Evolutionary conservation across 2,329 filamentous ascomycete species (phyloP).

Genomic region (Botryotinia convoluta): DNA sequence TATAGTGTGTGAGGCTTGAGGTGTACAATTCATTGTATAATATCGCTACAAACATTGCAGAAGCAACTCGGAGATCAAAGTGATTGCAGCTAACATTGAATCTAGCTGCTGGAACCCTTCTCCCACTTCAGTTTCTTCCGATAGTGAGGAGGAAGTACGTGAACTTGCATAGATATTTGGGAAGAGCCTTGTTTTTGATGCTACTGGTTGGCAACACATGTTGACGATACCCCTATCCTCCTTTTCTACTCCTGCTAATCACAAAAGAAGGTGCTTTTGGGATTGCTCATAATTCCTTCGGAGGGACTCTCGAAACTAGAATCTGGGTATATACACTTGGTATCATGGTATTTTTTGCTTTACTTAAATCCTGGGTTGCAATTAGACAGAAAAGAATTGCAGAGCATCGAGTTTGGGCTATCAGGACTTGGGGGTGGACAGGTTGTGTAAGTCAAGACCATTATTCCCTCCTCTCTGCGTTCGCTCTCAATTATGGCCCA

Average conservation of each 20-base stretch:
- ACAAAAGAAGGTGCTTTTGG: not conserved
- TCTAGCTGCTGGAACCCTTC: conserved; percentile 9
- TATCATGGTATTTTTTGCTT: not conserved
- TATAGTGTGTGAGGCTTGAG: no score
- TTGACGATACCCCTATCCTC: not conserved
- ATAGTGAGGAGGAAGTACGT: conserved; percentile 3
- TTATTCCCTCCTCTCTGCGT: not conserved
- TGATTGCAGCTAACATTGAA: not conserved
- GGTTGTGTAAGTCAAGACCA: not conserved
- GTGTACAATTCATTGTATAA: not conserved
- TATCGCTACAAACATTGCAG: not conserved
- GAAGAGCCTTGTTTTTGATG: not conserved
- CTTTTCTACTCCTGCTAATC: not conserved
- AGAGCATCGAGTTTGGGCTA: conserved; percentile 11
- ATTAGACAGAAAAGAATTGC: not conserved
- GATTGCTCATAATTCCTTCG: conserved; percentile 5
- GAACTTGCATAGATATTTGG: not conserved
- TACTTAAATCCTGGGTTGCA: conserved; percentile 2
- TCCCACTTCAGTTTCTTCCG: conserved; percentile 13
- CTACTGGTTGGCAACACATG: conserved; percentile 7
- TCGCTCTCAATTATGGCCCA: no score
- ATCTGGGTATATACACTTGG: conserved; percentile 11
- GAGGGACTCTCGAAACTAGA: conserved; percentile 13
- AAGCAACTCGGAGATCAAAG: not conserved
- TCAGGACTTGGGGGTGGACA: conserved; percentile 17